These are phyloP conservation scores for Curvularia eragrostidis DNA, from an alignment of 2,329 filamentous ascomycete species.

Conservation along the genomic window DNA sequence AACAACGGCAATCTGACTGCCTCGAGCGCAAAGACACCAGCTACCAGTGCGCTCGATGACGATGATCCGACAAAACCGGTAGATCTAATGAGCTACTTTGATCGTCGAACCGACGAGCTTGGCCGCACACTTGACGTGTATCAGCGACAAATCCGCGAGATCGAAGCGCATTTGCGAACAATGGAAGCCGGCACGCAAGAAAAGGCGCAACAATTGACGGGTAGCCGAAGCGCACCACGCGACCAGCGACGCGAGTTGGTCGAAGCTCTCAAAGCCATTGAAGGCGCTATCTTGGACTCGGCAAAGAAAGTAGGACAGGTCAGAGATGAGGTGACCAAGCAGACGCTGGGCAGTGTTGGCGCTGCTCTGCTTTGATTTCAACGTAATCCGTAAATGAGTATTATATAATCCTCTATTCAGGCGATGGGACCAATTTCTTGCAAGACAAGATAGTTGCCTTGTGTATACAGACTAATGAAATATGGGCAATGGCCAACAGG, in stretches of 20 bases:
- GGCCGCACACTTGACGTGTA: slow-evolving; percentile 51
- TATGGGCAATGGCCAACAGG: not conserved
- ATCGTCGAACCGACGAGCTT: slow-evolving; percentile 50
- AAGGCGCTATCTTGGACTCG: slow-evolving; percentile 57
- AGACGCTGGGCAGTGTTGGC: slow-evolving; percentile 49
- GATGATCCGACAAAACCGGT: slow-evolving; percentile 47
- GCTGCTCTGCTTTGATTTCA: slow-evolving; percentile 41
- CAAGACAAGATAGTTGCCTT: not conserved
- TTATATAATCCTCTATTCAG: not conserved
- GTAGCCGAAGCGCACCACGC: slow-evolving; percentile 42
- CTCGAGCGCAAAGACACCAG: slow-evolving; percentile 37
- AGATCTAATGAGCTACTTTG: slow-evolving; percentile 57
- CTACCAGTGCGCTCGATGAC: slow-evolving; percentile 46
- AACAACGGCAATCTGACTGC: slow-evolving; percentile 50
- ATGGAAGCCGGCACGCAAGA: slow-evolving; percentile 55
- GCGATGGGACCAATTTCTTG: not conserved
- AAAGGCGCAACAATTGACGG: slow-evolving; percentile 53
- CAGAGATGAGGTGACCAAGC: slow-evolving; percentile 56
- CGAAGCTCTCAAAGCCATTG: slow-evolving; percentile 56
- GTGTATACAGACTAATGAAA: not conserved
- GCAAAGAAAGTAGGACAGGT: slow-evolving; percentile 57
- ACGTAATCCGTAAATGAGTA: not conserved
- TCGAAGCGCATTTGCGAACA: slow-evolving; percentile 57
- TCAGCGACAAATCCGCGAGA: slow-evolving; percentile 54
- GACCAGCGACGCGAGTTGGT: slow-evolving; percentile 55